Conservation (phyloP, 106 monocot species). For the Triglochin maritima region DNA sequence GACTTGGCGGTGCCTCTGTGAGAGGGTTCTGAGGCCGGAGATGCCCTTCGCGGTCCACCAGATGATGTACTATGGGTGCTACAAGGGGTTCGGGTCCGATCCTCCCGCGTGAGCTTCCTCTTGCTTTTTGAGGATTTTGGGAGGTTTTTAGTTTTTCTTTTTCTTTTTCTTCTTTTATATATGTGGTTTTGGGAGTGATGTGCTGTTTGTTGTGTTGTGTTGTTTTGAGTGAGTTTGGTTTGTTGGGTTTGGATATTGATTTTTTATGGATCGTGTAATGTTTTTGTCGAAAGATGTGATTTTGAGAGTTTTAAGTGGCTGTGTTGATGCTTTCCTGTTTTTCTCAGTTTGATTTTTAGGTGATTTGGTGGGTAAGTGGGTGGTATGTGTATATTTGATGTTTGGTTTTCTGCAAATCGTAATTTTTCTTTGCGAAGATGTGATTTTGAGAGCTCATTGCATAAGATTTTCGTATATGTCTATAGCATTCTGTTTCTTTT, state of each 20-base stretch:
- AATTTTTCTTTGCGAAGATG: no score
- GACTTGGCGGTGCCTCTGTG: slow-evolving; percentile 14
- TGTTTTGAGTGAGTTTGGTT: background rate
- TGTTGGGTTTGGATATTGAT: background rate
- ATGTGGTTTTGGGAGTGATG: background rate
- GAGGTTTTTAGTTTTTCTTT: background rate
- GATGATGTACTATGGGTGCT: slow-evolving; percentile 29
- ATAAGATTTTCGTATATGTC: no score
- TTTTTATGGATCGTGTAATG: no score
- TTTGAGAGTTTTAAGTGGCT: no score
- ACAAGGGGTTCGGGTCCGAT: slow-evolving; percentile 9
- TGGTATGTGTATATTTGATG: no score
- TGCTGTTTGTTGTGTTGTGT: background rate
- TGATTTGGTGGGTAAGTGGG: no score
- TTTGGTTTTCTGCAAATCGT: no score
- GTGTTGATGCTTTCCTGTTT: no score
- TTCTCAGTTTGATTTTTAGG: no score
- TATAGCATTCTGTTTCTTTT: no score
- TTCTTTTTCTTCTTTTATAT: background rate
- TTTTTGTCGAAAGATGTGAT: no score
- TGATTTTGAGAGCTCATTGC: no score
- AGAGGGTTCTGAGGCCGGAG: slow-evolving; percentile 12
- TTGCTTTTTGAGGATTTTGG: background rate
- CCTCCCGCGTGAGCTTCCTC: slow-evolving; percentile 16
- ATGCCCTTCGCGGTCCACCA: slow-evolving; percentile 20